phyloP scores from a whole-genome alignment of 2,329 filamentous ascomycete genomes.

The Aspergillus caelatus region DNA sequence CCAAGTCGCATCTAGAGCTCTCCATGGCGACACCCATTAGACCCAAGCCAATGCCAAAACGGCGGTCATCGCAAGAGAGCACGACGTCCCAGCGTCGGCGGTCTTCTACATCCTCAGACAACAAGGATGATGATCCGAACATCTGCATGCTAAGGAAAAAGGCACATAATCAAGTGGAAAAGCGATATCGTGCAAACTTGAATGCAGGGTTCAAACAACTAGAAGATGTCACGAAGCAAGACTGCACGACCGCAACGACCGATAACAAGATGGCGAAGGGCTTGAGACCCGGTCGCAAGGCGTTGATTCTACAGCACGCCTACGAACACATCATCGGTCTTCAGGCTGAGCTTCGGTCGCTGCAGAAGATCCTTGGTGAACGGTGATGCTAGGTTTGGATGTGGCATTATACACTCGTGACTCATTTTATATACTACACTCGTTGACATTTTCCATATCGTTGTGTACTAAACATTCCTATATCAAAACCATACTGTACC shows the following conservation, averaged over 20 bases:
- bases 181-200: background rate
- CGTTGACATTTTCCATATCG: background rate
- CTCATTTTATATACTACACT: background rate
- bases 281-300: background rate
- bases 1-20: background rate
- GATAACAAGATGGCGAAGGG: background rate
- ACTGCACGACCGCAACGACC: background rate
- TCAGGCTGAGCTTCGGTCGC: background rate
- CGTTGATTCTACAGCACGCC: background rate
- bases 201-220: slow-evolving; percentile 1
- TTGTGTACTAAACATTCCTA: too few relatives aligned
- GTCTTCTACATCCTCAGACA: background rate
- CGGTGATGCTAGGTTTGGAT: background rate
- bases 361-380: background rate
- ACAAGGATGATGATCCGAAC: background rate
- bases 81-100: background rate
- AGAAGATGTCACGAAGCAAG: background rate
- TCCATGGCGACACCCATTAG: background rate
- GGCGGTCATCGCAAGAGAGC: background rate
- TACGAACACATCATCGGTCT: background rate
- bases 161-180: slow-evolving; percentile 1
- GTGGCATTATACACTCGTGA: background rate
- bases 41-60: background rate
- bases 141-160: background rate
- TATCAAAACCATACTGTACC: background rate